phyloP scores from a whole-genome alignment of 495 filamentous ascomycete species.

The Trichoderma gamsii region DNA sequence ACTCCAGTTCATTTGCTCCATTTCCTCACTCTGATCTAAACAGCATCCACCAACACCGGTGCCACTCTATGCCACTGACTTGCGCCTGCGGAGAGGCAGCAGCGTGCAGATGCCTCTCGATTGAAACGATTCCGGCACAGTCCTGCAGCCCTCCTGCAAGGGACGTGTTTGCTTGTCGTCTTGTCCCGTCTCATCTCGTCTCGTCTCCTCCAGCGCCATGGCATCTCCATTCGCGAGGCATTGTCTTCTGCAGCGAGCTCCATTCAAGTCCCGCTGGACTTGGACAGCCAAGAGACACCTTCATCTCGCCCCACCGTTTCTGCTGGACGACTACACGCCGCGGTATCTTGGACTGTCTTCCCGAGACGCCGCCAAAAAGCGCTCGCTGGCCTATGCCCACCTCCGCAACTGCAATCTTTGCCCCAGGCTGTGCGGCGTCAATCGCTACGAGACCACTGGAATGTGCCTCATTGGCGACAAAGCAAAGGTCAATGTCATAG shows the following conservation, averaged over 20 bases:
- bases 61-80: too few relatives aligned
- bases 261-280: not conserved
- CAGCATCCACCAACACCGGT: too few relatives aligned
- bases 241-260: not conserved
- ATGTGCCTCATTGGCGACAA: constrained; percentile 65
- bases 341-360: constrained; percentile 58
- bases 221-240: constrained; percentile 1
- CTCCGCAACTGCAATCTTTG: constrained; percentile 71
- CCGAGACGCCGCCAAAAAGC: constrained; percentile 55
- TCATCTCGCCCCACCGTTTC: constrained; percentile 69
- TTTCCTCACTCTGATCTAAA: too few relatives aligned
- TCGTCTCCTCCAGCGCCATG: not conserved
- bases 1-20: too few relatives aligned
- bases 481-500: constrained; percentile 70
- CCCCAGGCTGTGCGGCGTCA: constrained; percentile 64
- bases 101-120: too few relatives aligned
- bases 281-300: constrained; percentile 27
- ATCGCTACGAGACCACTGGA: constrained; percentile 66
- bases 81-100: too few relatives aligned
- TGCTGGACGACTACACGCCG: constrained; percentile 67
- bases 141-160: not conserved
- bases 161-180: not conserved
- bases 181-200: not conserved
- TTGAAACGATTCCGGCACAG: not conserved
- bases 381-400: constrained; percentile 60